A percentile compares a stretch with the other conserved stretches of the same genome.
Evolutionary conservation across 2,329 filamentous ascomycete species (phyloP).

Genomic region (Paraconiothyrium sp.): DNA sequence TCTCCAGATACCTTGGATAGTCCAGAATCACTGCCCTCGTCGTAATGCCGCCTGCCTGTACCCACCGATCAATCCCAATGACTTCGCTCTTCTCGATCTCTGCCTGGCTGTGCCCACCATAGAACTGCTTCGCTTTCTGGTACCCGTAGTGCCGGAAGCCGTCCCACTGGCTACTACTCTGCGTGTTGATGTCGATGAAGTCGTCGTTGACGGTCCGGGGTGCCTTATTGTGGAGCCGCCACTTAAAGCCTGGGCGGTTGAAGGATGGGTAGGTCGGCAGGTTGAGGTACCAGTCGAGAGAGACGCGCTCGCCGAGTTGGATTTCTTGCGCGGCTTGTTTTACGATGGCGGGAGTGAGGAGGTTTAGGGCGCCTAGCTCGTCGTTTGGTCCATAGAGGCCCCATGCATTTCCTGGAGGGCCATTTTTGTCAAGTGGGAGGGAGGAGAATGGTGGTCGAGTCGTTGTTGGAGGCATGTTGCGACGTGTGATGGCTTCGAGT

Average conservation of each 20-base stretch:
- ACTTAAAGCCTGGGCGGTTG: conserved; percentile 41
- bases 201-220: conserved; percentile 50
- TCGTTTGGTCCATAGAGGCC: conserved; percentile 63
- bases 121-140: conserved; percentile 53
- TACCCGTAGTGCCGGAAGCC: conserved; percentile 55
- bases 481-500: neutral
- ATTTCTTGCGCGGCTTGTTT: conserved; percentile 58
- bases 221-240: conserved; percentile 37
- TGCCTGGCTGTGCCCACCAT: conserved; percentile 52
- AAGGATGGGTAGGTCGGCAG: conserved; percentile 51
- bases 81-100: conserved; percentile 50
- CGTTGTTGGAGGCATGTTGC: conserved; percentile 28
- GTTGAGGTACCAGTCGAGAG: conserved; percentile 54
- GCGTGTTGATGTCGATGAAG: conserved; percentile 49
- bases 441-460: conserved; percentile 53
- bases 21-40: conserved; percentile 43
- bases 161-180: conserved; percentile 52
- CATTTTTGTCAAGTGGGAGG: conserved; percentile 61
- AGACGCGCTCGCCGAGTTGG: conserved; percentile 50
- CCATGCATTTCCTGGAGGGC: conserved; percentile 65
- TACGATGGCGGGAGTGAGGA: conserved; percentile 60
- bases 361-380: conserved; percentile 64
- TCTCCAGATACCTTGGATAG: conserved; percentile 40
- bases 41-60: conserved; percentile 41
- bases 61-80: conserved; percentile 54